Conservation (phyloP, 1,284 basidiomycete species). For the Irpex sp. region DNA sequence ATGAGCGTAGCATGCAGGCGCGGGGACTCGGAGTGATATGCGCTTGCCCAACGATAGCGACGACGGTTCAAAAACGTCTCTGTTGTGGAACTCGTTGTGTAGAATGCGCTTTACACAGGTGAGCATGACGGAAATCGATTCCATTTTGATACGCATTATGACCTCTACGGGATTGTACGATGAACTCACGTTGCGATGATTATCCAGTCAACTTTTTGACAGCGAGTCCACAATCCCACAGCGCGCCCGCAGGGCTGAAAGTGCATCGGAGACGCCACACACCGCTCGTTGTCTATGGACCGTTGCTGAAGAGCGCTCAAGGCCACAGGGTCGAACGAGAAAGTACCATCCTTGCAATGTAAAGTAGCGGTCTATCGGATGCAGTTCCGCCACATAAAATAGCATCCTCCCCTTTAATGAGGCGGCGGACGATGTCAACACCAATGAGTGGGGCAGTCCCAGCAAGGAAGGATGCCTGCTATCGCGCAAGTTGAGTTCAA, state of each 20-base stretch:
- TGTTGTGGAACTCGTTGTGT: neutral
- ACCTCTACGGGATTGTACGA: neutral
- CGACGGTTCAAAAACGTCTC: neutral
- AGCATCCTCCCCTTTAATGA: neutral
- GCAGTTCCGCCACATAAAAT: neutral
- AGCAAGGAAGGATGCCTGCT: neutral
- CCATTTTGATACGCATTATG: neutral
- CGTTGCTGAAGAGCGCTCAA: neutral
- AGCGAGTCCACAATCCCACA: neutral
- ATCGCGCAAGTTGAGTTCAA: neutral
- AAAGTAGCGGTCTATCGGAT: neutral
- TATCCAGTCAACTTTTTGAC: neutral
- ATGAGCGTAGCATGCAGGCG: neutral
- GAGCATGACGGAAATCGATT: neutral
- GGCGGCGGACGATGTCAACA: neutral
- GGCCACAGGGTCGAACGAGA: neutral
- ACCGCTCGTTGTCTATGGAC: neutral
- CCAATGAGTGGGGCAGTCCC: neutral
- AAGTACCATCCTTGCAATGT: neutral
- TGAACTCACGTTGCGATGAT: neutral
- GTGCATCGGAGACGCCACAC: neutral
- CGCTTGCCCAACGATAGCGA: neutral
- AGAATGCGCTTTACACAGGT: neutral
- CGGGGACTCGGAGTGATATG: too few species aligned
- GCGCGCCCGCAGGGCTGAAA: neutral